A percentile compares a stretch with the other conserved stretches of the same genome.
Conservation (phyloP, 108 stramenopile genomes). For the Cyclotella cryptica region DNA sequence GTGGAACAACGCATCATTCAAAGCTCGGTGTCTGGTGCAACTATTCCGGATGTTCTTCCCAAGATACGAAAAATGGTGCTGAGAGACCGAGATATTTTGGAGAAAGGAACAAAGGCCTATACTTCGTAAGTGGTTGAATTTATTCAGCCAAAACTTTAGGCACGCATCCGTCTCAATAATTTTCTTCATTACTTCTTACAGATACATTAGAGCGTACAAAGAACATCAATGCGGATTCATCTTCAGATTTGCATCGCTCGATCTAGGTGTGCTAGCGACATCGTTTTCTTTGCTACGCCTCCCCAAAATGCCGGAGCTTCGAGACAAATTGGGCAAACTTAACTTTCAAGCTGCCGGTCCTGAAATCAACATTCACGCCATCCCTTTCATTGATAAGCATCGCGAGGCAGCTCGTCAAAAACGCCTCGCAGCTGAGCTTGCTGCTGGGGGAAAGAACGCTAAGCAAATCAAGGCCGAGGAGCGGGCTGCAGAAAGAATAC, state of each 20-base stretch:
- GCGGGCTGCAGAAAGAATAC: conserved; percentile 70
- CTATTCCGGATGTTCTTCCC: conserved; percentile 67
- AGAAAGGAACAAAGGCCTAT: conserved; percentile 96
- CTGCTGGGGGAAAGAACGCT: conserved; percentile 89
- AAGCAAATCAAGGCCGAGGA: conserved; percentile 93
- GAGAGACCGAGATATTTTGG: conserved; percentile 94
- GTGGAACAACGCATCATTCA: conserved; percentile 34
- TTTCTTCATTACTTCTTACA: not conserved
- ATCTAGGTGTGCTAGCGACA: conserved; percentile 88
- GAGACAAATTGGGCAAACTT: conserved; percentile 61
- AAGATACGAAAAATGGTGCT: conserved; percentile 73
- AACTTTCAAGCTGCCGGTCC: conserved; percentile 80
- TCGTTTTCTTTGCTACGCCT: conserved; percentile 92
- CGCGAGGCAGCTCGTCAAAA: conserved; percentile 93
- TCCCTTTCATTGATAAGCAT: conserved; percentile 89
- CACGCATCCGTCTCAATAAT: not conserved
- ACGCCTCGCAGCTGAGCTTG: conserved; percentile 83
- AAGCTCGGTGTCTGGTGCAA: conserved; percentile 41
- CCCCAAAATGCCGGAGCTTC: conserved; percentile 98
- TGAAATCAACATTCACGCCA: conserved; percentile 82
- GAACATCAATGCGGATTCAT: conserved; percentile 94
- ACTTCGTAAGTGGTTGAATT: conserved; percentile 61
- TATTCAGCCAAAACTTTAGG: not conserved
- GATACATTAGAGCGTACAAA: conserved; percentile 94
- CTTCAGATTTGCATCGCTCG: conserved; percentile 91